Evolutionary conservation across 73 alveolate genomes (phyloP), one percentile per base, ranked within the genome.

Genomic region (Diophrys appendiculata): DNA sequence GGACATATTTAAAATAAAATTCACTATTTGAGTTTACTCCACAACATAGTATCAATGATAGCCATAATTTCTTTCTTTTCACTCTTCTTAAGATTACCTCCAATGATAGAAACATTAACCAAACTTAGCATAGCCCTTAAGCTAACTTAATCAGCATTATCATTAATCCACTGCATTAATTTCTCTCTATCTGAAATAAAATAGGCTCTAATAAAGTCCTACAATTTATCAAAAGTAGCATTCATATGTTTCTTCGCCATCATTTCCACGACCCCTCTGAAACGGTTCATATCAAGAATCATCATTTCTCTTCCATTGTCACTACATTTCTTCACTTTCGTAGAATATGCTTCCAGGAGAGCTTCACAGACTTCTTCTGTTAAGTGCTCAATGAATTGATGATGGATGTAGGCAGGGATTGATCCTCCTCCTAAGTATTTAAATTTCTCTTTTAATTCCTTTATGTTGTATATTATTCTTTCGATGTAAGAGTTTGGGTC

Each of bases 271-370:
- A 18, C 78, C 2, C 32, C 53, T 43, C 56, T 73, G 23, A 73
- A 52, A 1, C 72, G n/a, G 28, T 52, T 52, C 0, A 73, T 53
- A 73, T 73, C 81, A 26, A 24, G n/a, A 22, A n/a, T 52, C 81
- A 73, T 73, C 52, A 53, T n/a, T 34, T 43, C 56, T 43, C 81
- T 35, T n/a, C 81, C 81, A 1, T 35, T 29, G 2, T 70, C 65
- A 27, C 65, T 31, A 34, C 78, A 70, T 30, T 73, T 73, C 56
- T 52, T 73, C 30, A 73, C 81, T 25, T 73, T 54, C 18, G 60
- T 43, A 0, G 81, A 23, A 52, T n/a, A 73, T 43, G 35, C 34
- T 1, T 35, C 56, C 2, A 52, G 34, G 24, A 73, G 67, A 1
- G n/a, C 43, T 43, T 53, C 56, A 14, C 69, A 8, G 11, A 33